Base-by-base conservation (phyloP, 2,329 filamentous ascomycete genomes). In the Tolypocladium sp. region DNA sequence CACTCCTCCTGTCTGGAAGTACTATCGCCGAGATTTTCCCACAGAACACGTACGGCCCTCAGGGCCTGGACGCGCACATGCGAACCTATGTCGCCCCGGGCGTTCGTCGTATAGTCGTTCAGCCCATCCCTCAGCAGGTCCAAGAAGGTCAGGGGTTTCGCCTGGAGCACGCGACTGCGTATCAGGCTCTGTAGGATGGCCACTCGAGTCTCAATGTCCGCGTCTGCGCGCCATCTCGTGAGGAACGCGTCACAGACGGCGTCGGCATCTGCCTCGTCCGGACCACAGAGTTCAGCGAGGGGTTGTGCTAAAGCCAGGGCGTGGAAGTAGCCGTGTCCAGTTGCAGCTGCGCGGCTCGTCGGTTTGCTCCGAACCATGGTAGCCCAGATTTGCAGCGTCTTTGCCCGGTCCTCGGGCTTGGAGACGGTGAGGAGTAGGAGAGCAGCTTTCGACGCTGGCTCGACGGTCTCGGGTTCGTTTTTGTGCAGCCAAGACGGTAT, bases 91-190 rank as follows among this genome's bases (percentile, higher is more conserved):
- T 99, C 94, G 20, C 94, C 94, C 59, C 92, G 82, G 17, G 92
- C 87, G 64, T 91, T 93, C 4, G 91, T 92, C 0, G 91, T 96
- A 68, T 97, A 97, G 70, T 99, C 92, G 64, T 93, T 88, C 35
- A 99, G 74, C 0, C 87, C 85, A 46, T 82, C 80, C 0, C 72
- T 68, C 10, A 88, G 71, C 1, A 85, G 62, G 0, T 67, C 65
- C 1, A 82, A 61, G 59, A 85, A 81, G 3, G 67, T 65, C 6
- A 65, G 63, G 4, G 74, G 69, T 49, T 76, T 73, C 35, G 76
- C 68, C 42, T 67, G 70, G 4, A 85, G 69, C 5, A 82, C 69
- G 7, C 73, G 72, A 59, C 78, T 81, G 40, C 74, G 74, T 1
- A 77, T 71, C 35, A 88, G 71, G 56, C 81, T 82, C 60, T 81